Conservation (phyloP, 2,329 filamentous ascomycete species). For the Colletotrichum echinochloae region DNA sequence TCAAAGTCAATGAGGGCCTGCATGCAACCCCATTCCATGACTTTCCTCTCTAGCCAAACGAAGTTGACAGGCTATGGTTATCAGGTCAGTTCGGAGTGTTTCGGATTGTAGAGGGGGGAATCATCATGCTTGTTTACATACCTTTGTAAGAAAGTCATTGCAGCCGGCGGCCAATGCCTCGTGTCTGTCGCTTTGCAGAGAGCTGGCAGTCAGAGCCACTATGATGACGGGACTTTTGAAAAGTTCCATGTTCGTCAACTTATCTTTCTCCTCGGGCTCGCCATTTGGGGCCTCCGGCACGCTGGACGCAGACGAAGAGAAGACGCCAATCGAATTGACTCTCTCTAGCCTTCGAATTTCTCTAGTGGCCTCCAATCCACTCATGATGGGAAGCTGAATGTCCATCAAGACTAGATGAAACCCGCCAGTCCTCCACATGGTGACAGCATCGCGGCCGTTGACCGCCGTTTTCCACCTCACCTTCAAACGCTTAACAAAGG, state of each 20-base stretch:
- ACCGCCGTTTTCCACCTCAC: conserved; percentile 98
- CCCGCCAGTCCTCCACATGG: conserved; percentile 91
- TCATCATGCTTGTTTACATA: conserved; percentile 54
- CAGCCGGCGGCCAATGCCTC: conserved; percentile 95
- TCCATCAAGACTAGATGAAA: conserved; percentile 99
- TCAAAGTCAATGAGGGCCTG: conserved; percentile 98
- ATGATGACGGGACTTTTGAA: conserved; percentile 99
- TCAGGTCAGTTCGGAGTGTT: conserved; percentile 3
- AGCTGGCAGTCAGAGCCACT: conserved; percentile 94
- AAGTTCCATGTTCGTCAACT: conserved; percentile 73
- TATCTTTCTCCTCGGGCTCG: conserved; percentile 73
- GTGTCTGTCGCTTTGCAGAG: conserved; percentile 93
- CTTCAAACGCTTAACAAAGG: conserved; percentile 95
- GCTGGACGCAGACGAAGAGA: conserved; percentile 72
- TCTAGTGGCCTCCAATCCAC: conserved; percentile 91
- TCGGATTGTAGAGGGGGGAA: background rate
- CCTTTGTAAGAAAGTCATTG: conserved; percentile 98
- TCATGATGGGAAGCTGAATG: conserved; percentile 97
- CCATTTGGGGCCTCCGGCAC: conserved; percentile 56
- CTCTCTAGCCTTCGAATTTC: conserved; percentile 92
- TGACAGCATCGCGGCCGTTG: conserved; percentile 92
- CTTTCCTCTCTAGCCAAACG: conserved; percentile 95
- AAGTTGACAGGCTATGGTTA: conserved; percentile 87
- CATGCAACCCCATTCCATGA: conserved; percentile 99
- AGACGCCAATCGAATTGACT: conserved; percentile 92